Conservation (phyloP, 345 rosid genomes). For the Cardamine chenopodiifolia region DNA sequence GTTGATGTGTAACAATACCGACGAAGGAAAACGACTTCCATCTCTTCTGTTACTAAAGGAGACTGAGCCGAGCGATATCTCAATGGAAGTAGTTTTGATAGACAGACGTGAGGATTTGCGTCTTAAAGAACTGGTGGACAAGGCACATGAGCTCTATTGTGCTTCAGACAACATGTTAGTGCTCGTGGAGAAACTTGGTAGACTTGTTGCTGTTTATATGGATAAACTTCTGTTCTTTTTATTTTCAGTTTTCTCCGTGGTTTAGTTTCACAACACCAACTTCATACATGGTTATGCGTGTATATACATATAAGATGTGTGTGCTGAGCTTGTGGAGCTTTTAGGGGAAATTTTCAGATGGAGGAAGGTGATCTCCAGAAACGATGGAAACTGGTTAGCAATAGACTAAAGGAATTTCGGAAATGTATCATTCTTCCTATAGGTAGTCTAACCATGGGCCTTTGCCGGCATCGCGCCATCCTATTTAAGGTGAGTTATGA, state of each 20-base stretch:
- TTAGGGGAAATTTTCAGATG: slow-evolving; percentile 72
- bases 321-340: slow-evolving; percentile 40
- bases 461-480: slow-evolving; percentile 95
- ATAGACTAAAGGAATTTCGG: slow-evolving; percentile 63
- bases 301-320: neutral
- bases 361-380: slow-evolving; percentile 86
- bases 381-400: slow-evolving; percentile 77
- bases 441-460: slow-evolving; percentile 83
- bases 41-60: slow-evolving; percentile 68
- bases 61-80: slow-evolving; percentile 65
- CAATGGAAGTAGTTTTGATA: slow-evolving; percentile 86
- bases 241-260: neutral
- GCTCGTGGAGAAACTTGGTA: slow-evolving; percentile 80
- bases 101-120: slow-evolving; percentile 74
- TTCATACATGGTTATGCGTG: neutral
- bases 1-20: slow-evolving; percentile 79
- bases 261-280: neutral
- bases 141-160: slow-evolving; percentile 76
- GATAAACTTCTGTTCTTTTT: slow-evolving; percentile 50
- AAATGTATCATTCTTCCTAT: slow-evolving; percentile 86
- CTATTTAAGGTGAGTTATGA: slow-evolving; percentile 71
- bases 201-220: slow-evolving; percentile 86
- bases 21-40: slow-evolving; percentile 71
- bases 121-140: slow-evolving; percentile 80
- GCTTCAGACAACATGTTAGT: slow-evolving; percentile 70